Base-by-base conservation (phyloP, 148 eudicot genomes). In the Persicaria tinctoria region DNA sequence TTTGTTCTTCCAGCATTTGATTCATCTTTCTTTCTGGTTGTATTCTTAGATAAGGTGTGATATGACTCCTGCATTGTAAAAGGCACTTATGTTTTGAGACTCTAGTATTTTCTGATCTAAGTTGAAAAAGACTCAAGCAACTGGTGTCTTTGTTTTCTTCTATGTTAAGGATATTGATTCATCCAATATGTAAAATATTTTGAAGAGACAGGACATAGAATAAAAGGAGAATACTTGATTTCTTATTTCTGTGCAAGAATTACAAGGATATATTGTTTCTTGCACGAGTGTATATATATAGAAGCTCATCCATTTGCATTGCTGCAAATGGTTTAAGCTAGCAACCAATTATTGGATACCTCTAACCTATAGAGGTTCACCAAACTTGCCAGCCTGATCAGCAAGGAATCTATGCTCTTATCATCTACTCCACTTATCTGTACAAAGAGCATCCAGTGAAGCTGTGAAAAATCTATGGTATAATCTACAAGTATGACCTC, bases 401-500 rank as follows among this genome's bases (percentile, higher is more conserved):
- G 12, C 69, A 64, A 64, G 46, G 8, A 64, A 11, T 64, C 38
- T 27, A 16, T 38, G 4, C 47, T 64, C 70, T 38, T 38, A 12
- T 41, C 47, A 64, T 64, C 66, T 60, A 60, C 27, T 23, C 27
- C 66, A 60, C 18, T 14, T 60, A 60, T 60, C 62, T 60, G 38
- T 64, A 64, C 47, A 64, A 41, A 38, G 47, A 63, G 68, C 1
- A 27, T 63, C 46, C 14, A 27, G n/a, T 63, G n/a, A 66, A 41
- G 3, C 17, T 66, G 70, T 66, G 18, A 66, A 66, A 66, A 66
- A 0, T 5, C 16, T 7, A 4, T 38, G 44, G 47, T 66, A 66
- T 66, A 66, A 38, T 41, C 70, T 38, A 64, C 46, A 64, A 64
- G 69, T 64, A 64, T 64, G 46, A 32, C 16, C 46, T 63, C 69